Base-by-base conservation (phyloP, 2,329 filamentous ascomycete genomes). In the Fonsecaea erecta region DNA sequence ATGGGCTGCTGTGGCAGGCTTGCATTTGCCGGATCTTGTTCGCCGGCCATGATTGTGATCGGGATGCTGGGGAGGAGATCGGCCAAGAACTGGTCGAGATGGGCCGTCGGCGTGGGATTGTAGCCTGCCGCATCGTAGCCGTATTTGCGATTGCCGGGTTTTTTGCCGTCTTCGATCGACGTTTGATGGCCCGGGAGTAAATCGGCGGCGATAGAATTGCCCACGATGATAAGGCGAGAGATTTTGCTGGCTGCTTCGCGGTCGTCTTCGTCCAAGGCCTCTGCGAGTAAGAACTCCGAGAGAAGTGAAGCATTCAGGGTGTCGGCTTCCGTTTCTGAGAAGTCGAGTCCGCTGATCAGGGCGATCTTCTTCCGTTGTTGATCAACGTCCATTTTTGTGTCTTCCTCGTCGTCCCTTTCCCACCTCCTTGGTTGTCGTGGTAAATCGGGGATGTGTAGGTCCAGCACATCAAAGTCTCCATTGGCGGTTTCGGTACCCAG, bases 1-100 rank as follows among this genome's bases (percentile, higher is more conserved):
- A 99, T 90, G 1, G 92, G 90, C 76, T 98, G 95, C 74, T 99
- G 95, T 0, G 95, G 95, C 30, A 97, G 86, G 68, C 91, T 90
- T 59, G 91, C 87, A 74, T 96, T 97, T 56, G 95, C 93, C 0
- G 95, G 93, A 76, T 99, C 96, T 34, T 86, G 84, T 16, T 85
- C 85, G 16, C 95, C 95, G 0, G 96, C 92, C 68, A 99, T 85
- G 18, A 99, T 81, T 0, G 95, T 99, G 60, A 99, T 83, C 2
- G 95, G 93, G 28, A 99, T 86, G 16, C 89, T 90, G 1, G 93
- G 93, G 2, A 99, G 86, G 12, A 99, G 82, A 53, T 90, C 85
- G 1, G 90, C 83, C 35, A 99, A 85, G 76, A 97, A 95, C 5
- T 86, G 84, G 79, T 99, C 95, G 35, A 99, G 85, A 53, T 91